Base-by-base conservation (phyloP, 2,329 filamentous ascomycete genomes). In the Talaromyces verruculosus region DNA sequence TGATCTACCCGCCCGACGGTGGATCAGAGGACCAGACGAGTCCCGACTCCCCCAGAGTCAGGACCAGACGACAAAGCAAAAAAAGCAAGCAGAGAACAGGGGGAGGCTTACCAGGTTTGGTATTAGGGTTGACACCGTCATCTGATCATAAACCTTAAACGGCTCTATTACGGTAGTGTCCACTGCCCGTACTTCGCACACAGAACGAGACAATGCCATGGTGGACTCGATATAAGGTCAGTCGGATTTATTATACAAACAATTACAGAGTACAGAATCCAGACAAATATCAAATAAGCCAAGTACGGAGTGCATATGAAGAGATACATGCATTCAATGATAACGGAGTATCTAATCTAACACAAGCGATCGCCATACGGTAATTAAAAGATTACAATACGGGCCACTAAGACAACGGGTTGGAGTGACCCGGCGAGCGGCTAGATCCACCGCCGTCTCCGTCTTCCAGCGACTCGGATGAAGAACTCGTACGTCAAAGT, bases 321-420 rank as follows among this genome's bases (percentile, higher is more conserved):
- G 19, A 28, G 5, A 22, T 33, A 33, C 6, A 30, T 10, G 11
- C n/a, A n/a, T n/a, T n/a, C n/a, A 6, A 7, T 19, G 6, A 17
- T 43, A 43, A 57, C 33, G 53, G 53, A 57, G 33, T 57, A 57
- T 57, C 53, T 57, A 57, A 57, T 25, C 33, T 25, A 15, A n/a
- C n/a, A 55, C 4, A 33, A 30, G 17, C 17, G 51, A 57, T 39
- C 53, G 53, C 17, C 53, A 57, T 39, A 57, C 33, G 53, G 53
- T 57, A 37, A 17, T 15, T 15, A 11, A 19, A 19, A 35, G 7
- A 53, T 55, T 35, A 15, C 53, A 15, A 39, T 57, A 39, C 53
- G n/a, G 53, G n/a, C 30, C 53, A 37, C 28, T n/a, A 53, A 10
- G 51, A 57, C 51, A 35, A 57, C n/a, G 51, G 30, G 51, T 10